phyloP scores from a whole-genome alignment of 164 flowering plant genomes.

The Litsea cubeba region DNA sequence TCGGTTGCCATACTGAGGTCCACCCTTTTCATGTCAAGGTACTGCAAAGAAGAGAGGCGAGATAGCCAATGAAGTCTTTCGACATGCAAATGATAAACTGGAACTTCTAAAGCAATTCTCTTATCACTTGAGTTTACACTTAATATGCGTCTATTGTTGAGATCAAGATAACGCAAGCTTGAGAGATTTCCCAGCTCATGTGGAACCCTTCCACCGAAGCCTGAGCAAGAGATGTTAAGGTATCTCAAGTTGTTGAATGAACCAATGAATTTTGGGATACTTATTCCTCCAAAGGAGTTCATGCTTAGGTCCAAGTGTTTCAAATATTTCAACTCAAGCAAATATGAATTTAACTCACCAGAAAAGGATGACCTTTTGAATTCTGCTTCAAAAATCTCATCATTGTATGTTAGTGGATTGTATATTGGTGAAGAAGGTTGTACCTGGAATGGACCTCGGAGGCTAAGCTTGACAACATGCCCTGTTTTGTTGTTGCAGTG shows the following conservation, averaged over 20 bases:
- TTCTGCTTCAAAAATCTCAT: too few relatives aligned
- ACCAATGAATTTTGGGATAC: conserved; percentile 13
- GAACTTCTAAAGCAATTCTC: too few relatives aligned
- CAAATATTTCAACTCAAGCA: conserved; percentile 13
- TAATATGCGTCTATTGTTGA: too few relatives aligned
- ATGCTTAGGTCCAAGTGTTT: conserved; percentile 9
- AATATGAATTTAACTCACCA: conserved; percentile 10
- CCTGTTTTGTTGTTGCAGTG: conserved; percentile 9
- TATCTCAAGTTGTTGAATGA: conserved; percentile 4
- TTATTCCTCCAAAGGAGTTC: conserved; percentile 1
- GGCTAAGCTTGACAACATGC: conserved; percentile 5
- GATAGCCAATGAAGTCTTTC: conserved; percentile 11
- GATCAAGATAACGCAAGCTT: conserved; percentile 4
- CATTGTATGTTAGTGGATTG: neutral
- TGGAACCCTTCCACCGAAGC: conserved; percentile 10
- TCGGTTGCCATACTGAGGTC: neutral
- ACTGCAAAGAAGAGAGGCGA: neutral
- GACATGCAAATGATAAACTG: neutral
- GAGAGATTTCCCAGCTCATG: conserved; percentile 17
- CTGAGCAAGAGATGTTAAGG: conserved; percentile 3
- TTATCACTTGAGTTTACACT: too few relatives aligned
- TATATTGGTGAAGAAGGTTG: neutral
- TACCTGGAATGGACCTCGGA: neutral
- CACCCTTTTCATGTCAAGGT: neutral
- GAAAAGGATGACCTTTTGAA: neutral